phyloP scores from a whole-genome alignment of 176 grass and related monocot species.

The Oryza officinalis region DNA sequence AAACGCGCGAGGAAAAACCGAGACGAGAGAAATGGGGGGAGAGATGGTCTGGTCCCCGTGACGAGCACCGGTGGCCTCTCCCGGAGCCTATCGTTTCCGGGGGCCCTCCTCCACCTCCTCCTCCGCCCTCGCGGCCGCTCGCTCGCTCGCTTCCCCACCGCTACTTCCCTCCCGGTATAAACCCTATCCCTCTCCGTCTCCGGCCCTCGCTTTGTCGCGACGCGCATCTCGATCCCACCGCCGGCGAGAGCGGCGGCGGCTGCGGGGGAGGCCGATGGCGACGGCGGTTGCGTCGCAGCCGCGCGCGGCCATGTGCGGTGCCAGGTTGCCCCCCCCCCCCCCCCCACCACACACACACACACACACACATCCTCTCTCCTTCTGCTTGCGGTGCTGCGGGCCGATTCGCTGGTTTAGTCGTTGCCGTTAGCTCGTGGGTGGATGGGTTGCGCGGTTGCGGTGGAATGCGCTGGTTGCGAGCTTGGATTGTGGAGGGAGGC shows the following conservation, averaged over 20 bases:
- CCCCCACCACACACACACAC: no score
- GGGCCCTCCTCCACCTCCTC: not conserved
- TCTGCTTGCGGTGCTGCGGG: not conserved
- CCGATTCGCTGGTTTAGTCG: constrained; percentile 2
- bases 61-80: constrained; percentile 47
- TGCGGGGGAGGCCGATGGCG: constrained; percentile 20
- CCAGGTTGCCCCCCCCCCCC: constrained; percentile 24
- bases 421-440: not conserved
- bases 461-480: constrained; percentile 23
- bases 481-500: not conserved
- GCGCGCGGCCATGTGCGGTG: constrained; percentile 31
- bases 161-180: constrained; percentile 51
- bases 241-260: not conserved
- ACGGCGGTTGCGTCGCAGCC: constrained; percentile 55
- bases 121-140: not conserved
- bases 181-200: constrained; percentile 46
- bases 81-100: constrained; percentile 52
- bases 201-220: not conserved
- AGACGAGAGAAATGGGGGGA: not conserved
- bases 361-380: not conserved
- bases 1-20: not conserved
- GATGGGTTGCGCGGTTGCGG: not conserved
- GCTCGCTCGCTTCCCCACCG: constrained; percentile 45
- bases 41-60: constrained; percentile 42
- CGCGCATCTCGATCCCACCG: not conserved